phyloP scores from a whole-genome alignment of 2,329 filamentous ascomycete species.

The Ophiostoma tasmaniense region DNA sequence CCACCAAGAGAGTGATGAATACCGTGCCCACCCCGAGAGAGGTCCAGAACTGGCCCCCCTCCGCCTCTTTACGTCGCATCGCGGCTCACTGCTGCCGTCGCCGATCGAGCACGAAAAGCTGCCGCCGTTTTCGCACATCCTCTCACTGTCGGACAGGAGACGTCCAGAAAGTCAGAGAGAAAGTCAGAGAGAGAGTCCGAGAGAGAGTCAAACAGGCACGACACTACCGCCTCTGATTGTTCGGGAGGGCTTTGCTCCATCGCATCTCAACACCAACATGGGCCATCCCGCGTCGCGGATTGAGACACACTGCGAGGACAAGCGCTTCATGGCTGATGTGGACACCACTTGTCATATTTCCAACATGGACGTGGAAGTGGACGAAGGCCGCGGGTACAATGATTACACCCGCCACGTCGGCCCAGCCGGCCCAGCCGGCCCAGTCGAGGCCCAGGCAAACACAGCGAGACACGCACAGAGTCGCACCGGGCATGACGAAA shows the following conservation, averaged over 20 bases:
- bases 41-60: conserved; percentile 9
- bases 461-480: not conserved
- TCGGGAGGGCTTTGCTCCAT: not conserved
- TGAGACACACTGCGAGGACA: not conserved
- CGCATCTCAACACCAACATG: not conserved
- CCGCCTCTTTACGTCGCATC: not conserved
- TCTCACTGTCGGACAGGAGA: not conserved
- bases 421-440: not conserved
- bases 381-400: not conserved
- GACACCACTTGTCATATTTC: no score
- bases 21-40: not conserved
- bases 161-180: no score
- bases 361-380: not conserved
- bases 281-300: not conserved
- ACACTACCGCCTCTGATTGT: not conserved
- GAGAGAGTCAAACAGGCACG: no score
- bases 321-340: not conserved
- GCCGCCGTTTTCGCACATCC: conserved; percentile 11
- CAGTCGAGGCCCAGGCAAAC: not conserved
- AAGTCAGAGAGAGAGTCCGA: not conserved
- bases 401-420: not conserved
- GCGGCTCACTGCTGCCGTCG: conserved; percentile 3
- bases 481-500: not conserved
- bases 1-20: not conserved
- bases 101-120: conserved; percentile 13